Percentiles rank a stretch among this genome's conserved stretches.
Evolutionary conservation across 805 yeast species (phyloP).

Genomic region (Cyberlindnera suaveolens): DNA sequence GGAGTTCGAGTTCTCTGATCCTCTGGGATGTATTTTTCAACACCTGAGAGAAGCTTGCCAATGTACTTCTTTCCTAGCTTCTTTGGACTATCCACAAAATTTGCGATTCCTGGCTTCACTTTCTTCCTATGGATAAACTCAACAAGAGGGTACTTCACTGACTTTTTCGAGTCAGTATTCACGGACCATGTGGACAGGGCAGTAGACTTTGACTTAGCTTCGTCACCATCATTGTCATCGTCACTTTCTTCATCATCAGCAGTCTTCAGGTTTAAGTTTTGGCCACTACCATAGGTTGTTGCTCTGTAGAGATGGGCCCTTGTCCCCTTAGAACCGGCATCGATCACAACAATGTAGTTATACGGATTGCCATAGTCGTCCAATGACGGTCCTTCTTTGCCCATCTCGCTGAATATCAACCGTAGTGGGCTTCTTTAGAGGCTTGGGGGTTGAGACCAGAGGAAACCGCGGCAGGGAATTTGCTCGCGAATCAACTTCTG

Average conservation of each 20-base stretch:
- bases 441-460: background rate
- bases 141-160: slow-evolving; percentile 10
- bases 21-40: slow-evolving; percentile 48
- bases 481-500: too few species aligned
- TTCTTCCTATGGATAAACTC: slow-evolving; percentile 16
- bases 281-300: slow-evolving; percentile 3
- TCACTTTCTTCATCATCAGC: slow-evolving; percentile 1
- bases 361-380: slow-evolving; percentile 42
- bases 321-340: slow-evolving; percentile 63
- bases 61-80: slow-evolving; percentile 49
- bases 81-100: slow-evolving; percentile 41
- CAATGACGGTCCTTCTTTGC: slow-evolving; percentile 16
- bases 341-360: slow-evolving; percentile 55
- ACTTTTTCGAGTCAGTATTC: slow-evolving; percentile 1
- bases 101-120: slow-evolving; percentile 51
- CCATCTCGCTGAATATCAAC: background rate
- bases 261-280: background rate
- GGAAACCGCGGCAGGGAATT: too few species aligned
- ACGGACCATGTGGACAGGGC: background rate
- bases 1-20: slow-evolving; percentile 61
- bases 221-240: background rate
- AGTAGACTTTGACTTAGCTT: background rate
- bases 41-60: slow-evolving; percentile 39
- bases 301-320: slow-evolving; percentile 49
- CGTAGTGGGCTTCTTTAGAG: background rate